Evolutionary conservation across 495 filamentous ascomycete species (phyloP).

Genomic region (Venustampulla echinocandica): DNA sequence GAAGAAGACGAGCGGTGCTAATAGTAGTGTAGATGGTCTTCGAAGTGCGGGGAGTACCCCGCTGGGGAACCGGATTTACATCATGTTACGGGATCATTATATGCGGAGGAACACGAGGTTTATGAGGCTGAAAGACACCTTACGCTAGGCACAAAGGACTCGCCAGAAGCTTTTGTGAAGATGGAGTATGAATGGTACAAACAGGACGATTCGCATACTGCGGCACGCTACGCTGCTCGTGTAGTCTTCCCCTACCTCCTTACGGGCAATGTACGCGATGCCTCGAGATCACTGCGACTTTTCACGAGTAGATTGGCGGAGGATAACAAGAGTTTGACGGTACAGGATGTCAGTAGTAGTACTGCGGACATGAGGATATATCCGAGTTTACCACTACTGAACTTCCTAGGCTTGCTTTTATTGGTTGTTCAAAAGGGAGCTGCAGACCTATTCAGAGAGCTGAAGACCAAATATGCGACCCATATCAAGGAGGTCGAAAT

Average conservation of each 20-base stretch:
- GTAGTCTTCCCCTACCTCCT: constrained; percentile 90
- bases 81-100: constrained; percentile 81
- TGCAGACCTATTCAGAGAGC: constrained; percentile 70
- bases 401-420: constrained; percentile 80
- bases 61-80: constrained; percentile 93
- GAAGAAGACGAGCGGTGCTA: constrained; percentile 7
- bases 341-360: constrained; percentile 74
- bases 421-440: constrained; percentile 75
- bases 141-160: constrained; percentile 80
- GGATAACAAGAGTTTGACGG: constrained; percentile 57
- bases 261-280: constrained; percentile 79
- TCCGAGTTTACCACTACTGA: constrained; percentile 79
- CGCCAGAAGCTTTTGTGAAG: constrained; percentile 64
- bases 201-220: constrained; percentile 78
- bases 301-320: constrained; percentile 67
- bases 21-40: constrained; percentile 60
- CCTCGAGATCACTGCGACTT: constrained; percentile 68
- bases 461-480: constrained; percentile 69
- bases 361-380: constrained; percentile 72
- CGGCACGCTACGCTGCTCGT: constrained; percentile 79
- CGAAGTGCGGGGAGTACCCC: constrained; percentile 74
- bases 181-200: constrained; percentile 94
- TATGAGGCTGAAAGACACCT: constrained; percentile 93
- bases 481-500: constrained; percentile 60
- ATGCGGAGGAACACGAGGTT: constrained; percentile 79